Percentiles rank a stretch among this genome's conserved stretches.
Evolutionary conservation across 2,329 filamentous ascomycete species (phyloP).

Genomic region (Magnaporthales sp.): DNA sequence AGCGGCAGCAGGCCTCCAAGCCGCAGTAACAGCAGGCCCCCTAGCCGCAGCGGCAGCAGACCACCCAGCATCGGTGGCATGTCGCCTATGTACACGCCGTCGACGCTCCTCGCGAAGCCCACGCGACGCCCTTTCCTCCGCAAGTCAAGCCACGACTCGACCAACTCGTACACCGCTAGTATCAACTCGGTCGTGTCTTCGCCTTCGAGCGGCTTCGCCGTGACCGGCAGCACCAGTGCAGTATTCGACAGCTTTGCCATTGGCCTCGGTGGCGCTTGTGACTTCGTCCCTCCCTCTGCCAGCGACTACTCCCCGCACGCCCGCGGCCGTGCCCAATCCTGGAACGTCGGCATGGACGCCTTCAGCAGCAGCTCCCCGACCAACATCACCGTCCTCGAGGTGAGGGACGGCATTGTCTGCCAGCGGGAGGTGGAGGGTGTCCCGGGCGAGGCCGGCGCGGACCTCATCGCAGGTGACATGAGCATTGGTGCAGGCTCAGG

Average conservation of each 20-base stretch:
- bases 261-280: neutral
- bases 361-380: neutral
- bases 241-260: neutral
- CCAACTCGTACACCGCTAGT: neutral
- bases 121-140: neutral
- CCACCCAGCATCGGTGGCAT: neutral
- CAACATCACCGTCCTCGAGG: neutral
- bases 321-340: neutral
- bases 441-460: neutral
- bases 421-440: neutral
- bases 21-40: neutral
- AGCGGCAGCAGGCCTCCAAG: neutral
- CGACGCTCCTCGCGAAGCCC: neutral
- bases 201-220: neutral
- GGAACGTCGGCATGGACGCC: neutral
- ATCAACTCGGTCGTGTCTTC: neutral
- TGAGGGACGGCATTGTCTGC: conserved; percentile 2
- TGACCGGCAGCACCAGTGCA: neutral
- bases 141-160: conserved; percentile 1
- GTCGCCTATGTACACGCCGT: neutral
- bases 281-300: neutral
- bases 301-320: neutral
- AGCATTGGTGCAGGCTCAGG: neutral
- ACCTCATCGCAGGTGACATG: neutral
- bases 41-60: neutral